Base-by-base conservation (phyloP, 2,329 filamentous ascomycete genomes). In the Elsinoe ampelina region DNA sequence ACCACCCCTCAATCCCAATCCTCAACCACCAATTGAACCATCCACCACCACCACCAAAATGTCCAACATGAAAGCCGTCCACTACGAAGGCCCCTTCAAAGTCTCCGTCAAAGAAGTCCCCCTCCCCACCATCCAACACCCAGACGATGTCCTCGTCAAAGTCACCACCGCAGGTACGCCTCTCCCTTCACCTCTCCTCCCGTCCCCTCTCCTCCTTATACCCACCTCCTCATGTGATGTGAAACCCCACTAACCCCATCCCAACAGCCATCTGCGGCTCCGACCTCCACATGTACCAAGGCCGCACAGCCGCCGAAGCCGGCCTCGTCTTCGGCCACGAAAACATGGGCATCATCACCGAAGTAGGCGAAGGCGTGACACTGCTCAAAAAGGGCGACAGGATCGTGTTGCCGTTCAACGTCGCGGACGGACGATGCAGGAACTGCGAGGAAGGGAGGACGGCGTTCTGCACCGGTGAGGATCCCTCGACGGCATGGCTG, bases 371-470 rank as follows among this genome's bases (percentile, higher is more conserved):
- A 2, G 82, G 81, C 5, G 81, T 85, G 0, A 83, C 80, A 0
- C 69, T 83, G 0, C 66, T 85, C 13, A 78, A 84, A 62, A 80
- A 82, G 61, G 81, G 82, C 2, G 82, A 85, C 59, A 76, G 82
- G 1, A 78, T 85, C 3, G 81, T 85, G 2, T 76, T 85, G 67
- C 82, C 82, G 0, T 85, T 84, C 71, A 84, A 84, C 57, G 81
- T 84, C 1, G 81, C 81, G 5, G 80, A 83, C 61, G 81, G 81
- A 1, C 74, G 81, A 11, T 85, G 82, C 66, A 75, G 76, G 15
- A 84, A 84, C 62, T 84, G 82, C 58, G 82, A 85, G 63, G 79
- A 84, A 61, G 81, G 82, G 2, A 77, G 75, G 58, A 85, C 82
- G 1, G 82, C 81, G 0, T 85, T 85, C 62, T 85, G 82, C 65